These are phyloP conservation scores for Nakaseomyces kungkrabaensis DNA, from an alignment of 1,139 yeast genomes.

Conservation along the genomic window DNA sequence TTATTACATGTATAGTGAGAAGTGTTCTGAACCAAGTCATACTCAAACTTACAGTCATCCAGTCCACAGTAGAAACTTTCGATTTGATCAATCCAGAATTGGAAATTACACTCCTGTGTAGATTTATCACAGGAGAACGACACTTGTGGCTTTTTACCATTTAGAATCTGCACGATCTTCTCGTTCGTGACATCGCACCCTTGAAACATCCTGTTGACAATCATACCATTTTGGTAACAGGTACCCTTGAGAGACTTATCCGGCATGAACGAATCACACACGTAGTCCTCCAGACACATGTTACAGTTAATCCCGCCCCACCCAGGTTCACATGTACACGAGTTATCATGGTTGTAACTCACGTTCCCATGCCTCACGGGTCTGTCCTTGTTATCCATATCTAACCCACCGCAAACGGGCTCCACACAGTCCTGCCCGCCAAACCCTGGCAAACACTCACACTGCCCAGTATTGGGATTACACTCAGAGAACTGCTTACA, in stretches of 20 bases:
- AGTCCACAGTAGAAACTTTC: conserved; percentile 90
- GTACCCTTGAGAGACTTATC: conserved; percentile 70
- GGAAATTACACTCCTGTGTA: conserved; percentile 66
- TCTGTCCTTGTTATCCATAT: conserved; percentile 55
- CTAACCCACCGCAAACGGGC: conserved; percentile 79
- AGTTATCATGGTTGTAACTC: conserved; percentile 10
- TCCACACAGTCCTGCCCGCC: conserved; percentile 88
- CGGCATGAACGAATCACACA: conserved; percentile 84
- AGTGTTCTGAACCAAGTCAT: conserved; percentile 50
- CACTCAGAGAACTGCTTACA: conserved; percentile 86
- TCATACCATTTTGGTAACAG: conserved; percentile 79
- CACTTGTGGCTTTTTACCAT: conserved; percentile 81
- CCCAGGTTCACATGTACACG: conserved; percentile 70
- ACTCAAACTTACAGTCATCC: conserved; percentile 56
- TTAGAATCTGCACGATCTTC: conserved; percentile 68
- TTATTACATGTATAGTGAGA: conserved; percentile 72
- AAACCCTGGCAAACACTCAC: conserved; percentile 87
- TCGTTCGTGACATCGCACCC: conserved; percentile 91
- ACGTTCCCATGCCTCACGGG: conserved; percentile 45
- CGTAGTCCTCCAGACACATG: conserved; percentile 57
- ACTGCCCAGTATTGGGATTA: conserved; percentile 77
- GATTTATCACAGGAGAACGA: conserved; percentile 80
- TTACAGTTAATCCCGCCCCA: conserved; percentile 96
- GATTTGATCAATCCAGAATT: conserved; percentile 86
- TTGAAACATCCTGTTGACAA: conserved; percentile 73